Evolutionary conservation across 2,329 filamentous ascomycete species (phyloP), one percentile per base, ranked within the genome.

Genomic region (Colletotrichum sp.): DNA sequence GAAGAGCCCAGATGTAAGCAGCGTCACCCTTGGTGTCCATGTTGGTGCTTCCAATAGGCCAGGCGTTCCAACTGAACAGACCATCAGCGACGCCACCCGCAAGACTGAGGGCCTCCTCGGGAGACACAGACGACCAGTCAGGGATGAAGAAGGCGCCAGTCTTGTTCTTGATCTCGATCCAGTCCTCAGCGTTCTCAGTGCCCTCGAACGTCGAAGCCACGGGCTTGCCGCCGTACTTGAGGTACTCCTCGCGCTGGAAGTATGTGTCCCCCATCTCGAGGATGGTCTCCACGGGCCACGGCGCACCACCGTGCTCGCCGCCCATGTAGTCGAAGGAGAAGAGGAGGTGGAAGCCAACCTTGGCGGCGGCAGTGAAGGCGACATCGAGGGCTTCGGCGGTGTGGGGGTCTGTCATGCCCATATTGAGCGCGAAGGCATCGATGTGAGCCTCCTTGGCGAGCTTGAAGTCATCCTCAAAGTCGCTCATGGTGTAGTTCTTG

Each of bases 391-490:
- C 55, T 12, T 69, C 55, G 34, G 67, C 16, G n/a, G 72, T 77
- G 24, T 71, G 39, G 3, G 55, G 63, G 24, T 77, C 75, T 21
- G 68, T 75, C 24, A 71, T 32, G 34, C 72, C 75, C 63, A 77
- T 75, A 49, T 77, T 77, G 21, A 77, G 75, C 21, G 72, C 87
- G 30, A 80, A 78, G 30, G 70, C 85, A 81, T 57, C 82, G 71
- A 49, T 81, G 49, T 86, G 85, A 24, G 84, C 84, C 15, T 81
- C 81, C 78, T 87, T 87, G 44, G 87, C 88, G 5, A 83, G 84
- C 69, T 83, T 80, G 85, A 89, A 88, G 72, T 89, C 88, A 59
- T 85, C 82, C 57, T 89, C 87, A 73, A 88, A 89, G 36, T 89
- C 87, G 9, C 80, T 77, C 36, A 87, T 79, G 69, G 82, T 86